Base-by-base conservation (phyloP, 1,139 yeast species). In the Candida anutae region DNA sequence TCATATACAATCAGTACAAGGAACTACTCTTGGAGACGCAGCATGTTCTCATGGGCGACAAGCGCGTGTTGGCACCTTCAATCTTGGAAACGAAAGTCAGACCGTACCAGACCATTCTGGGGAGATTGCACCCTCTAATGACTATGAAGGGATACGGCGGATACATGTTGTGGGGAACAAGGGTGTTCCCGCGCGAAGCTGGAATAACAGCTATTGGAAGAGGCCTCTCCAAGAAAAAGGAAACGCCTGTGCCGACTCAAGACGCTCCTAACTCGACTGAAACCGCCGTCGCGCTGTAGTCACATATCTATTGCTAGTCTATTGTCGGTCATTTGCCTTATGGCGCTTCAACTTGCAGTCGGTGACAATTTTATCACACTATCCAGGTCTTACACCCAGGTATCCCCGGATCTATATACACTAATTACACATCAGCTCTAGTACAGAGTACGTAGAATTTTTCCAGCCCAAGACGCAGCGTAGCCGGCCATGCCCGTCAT, bases 111-210 rank as follows among this genome's bases (percentile, higher is more conserved):
- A 87, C 96, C 4, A 74, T 90, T 16, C 87, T 94, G 9, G 98
- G 98, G 5, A 76, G 94, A 49, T 64, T 90, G 50, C 98, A 93
- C 52, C 99, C 99, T 0, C 55, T 78, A 35, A 93, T 90, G 99
- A 83, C 96, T 1, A 78, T 81, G 69, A 70, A 85, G 47, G 88
- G 95, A 3, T 90, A 80, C 32, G 97, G 97, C 28, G 99, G 99
- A 0, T 90, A 77, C 49, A 53, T 90, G 2, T 60, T 88, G 39
- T 72, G 78, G 65, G 94, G 93, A 5, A 74, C 84, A 10, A 65
- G 82, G 29, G 97, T 90, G 0, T 59, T 77, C 29, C 96, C 96
- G 0, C 65, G 71, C 25, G 78, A 71, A 21, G 62, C 50, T 13
- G 64, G 63, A 20, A 62, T 71, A 22, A 61, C 64, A 22, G 79